These are phyloP conservation scores for Ceratobasidium sp. DNA, from an alignment of 1,284 basidiomycete genomes.

Conservation along the genomic window DNA sequence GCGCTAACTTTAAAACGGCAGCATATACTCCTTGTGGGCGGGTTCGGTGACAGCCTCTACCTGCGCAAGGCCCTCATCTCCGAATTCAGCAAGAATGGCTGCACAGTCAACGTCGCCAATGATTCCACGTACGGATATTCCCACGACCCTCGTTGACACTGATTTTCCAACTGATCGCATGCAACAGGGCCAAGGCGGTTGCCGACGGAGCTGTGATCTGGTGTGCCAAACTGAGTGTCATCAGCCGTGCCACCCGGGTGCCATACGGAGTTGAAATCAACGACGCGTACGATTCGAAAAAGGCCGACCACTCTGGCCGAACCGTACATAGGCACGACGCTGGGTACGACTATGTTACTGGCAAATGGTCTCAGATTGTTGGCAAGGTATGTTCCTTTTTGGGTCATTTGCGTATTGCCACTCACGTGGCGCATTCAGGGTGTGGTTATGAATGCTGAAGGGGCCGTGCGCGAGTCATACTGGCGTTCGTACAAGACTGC, in stretches of 20 bases:
- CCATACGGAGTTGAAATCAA: slow-evolving; percentile 28
- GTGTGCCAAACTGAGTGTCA: slow-evolving; percentile 25
- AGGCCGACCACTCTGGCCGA: slow-evolving; percentile 19
- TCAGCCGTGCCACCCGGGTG: slow-evolving; percentile 28
- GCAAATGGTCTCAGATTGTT: slow-evolving; percentile 36
- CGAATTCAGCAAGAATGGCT: not conserved
- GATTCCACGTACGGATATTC: slow-evolving; percentile 37
- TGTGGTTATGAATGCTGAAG: slow-evolving; percentile 32
- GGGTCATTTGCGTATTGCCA: not conserved
- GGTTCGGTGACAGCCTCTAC: slow-evolving; percentile 27
- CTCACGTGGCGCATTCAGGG: not conserved
- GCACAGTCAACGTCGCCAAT: slow-evolving; percentile 22
- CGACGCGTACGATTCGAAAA: slow-evolving; percentile 17
- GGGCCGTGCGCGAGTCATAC: slow-evolving; percentile 37
- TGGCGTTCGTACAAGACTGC: slow-evolving; percentile 36
- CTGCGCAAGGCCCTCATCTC: not conserved
- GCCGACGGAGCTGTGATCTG: slow-evolving; percentile 39
- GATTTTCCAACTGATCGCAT: not conserved
- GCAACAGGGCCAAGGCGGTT: slow-evolving; percentile 31
- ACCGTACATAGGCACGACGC: slow-evolving; percentile 27
- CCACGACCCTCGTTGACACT: not conserved
- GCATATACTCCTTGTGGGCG: slow-evolving; percentile 19
- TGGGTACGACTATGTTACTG: slow-evolving; percentile 35
- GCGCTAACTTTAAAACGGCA: not conserved
- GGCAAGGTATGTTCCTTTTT: slow-evolving; percentile 15